These are phyloP conservation scores for Wickerhamomyces hampshirensis DNA, from an alignment of 805 yeast genomes.

Conservation along the genomic window DNA sequence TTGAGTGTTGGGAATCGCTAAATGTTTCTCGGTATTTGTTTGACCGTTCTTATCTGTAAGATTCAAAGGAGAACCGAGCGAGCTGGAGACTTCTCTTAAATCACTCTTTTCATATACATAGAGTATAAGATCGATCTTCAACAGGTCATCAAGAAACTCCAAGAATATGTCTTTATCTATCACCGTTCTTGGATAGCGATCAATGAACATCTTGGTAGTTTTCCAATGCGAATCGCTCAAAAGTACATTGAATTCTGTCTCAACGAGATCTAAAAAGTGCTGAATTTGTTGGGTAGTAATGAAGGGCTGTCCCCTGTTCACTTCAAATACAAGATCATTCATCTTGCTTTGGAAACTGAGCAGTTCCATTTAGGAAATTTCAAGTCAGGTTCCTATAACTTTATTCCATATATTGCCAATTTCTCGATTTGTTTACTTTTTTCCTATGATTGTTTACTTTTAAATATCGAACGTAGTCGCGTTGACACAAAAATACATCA, in stretches of 20 bases:
- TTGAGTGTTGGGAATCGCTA: too few species aligned
- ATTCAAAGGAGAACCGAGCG: slow-evolving; percentile 13
- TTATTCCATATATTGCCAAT: too few species aligned
- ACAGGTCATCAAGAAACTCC: slow-evolving; percentile 13
- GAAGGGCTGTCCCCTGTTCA: slow-evolving; percentile 10
- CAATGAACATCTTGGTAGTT: slow-evolving; percentile 8
- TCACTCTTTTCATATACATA: slow-evolving; percentile 10
- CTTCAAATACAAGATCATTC: slow-evolving; percentile 8
- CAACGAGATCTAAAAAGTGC: slow-evolving; percentile 11
- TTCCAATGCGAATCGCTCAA: slow-evolving; percentile 11
- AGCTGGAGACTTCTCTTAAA: slow-evolving; percentile 8
- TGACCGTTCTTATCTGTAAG: neutral
- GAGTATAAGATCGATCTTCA: slow-evolving; percentile 12
- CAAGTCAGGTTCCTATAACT: too few species aligned
- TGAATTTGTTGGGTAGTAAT: slow-evolving; percentile 13
- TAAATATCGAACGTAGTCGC: too few species aligned
- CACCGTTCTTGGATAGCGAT: slow-evolving; percentile 12
- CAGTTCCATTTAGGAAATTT: too few species aligned
- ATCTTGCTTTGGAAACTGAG: slow-evolving; percentile 5
- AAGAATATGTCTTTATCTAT: slow-evolving; percentile 10
- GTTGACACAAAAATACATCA: too few species aligned
- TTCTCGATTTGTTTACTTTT: too few species aligned
- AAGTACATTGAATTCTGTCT: slow-evolving; percentile 12
- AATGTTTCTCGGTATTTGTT: too few species aligned
- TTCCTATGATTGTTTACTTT: too few species aligned